Conservation (phyloP, 371 early-diverging fungal genomes). For the Apophysomyces elegans region DNA sequence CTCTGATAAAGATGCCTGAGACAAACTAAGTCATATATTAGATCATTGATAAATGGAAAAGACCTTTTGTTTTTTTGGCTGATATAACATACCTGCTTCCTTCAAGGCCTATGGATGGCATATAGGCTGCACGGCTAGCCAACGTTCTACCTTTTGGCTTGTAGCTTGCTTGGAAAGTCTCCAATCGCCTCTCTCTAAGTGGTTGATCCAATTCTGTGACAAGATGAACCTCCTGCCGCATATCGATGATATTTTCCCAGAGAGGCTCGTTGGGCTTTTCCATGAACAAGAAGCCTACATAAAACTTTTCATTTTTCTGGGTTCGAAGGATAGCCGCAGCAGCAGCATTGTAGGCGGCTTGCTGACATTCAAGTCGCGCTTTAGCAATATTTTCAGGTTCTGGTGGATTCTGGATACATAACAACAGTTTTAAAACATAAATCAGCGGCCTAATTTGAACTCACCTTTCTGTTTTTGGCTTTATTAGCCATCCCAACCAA, state of each 20-base stretch:
- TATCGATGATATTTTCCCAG: constrained; percentile 64
- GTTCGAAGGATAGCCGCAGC: constrained; percentile 62
- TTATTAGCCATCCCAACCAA: constrained; percentile 25
- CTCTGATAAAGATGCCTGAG: constrained; percentile 32
- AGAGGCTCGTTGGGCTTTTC: constrained; percentile 43
- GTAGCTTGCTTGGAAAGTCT: constrained; percentile 37
- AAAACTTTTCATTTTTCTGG: constrained; percentile 47
- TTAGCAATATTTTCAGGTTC: constrained; percentile 10
- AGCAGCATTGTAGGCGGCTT: constrained; percentile 65
- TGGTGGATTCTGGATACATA: constrained; percentile 10
- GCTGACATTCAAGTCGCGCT: constrained; percentile 46
- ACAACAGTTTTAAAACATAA: neutral
- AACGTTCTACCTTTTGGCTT: neutral
- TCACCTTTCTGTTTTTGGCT: constrained; percentile 22
- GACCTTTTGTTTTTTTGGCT: too few relatives aligned
- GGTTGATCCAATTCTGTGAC: constrained; percentile 29
- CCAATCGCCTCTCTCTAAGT: constrained; percentile 37
- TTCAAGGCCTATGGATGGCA: constrained; percentile 31
- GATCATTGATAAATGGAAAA: neutral
- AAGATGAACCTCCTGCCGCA: constrained; percentile 18
- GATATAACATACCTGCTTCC: constrained; percentile 41
- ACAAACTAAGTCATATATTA: constrained; percentile 23
- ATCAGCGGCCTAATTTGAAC: neutral
- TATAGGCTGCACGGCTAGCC: constrained; percentile 18
- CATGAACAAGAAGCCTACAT: constrained; percentile 49